Base-by-base conservation (phyloP, 2,329 filamentous ascomycete genomes). In the Cercospora zeina region DNA sequence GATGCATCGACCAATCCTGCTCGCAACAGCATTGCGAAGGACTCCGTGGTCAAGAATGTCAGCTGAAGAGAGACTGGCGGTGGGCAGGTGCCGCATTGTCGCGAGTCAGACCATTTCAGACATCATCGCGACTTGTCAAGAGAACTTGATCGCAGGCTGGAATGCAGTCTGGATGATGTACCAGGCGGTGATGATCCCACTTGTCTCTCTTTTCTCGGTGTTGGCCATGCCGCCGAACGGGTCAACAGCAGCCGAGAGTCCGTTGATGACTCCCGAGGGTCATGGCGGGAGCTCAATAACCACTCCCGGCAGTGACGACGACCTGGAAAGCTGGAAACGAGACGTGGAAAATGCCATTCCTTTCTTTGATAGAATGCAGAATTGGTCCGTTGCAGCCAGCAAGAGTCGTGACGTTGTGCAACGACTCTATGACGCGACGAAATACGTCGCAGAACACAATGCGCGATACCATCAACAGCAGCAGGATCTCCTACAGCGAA, bases 91-190 rank as follows among this genome's bases (percentile, higher is more conserved):
- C 73, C 83, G 88, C 16, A 82, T 86, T 56, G 82, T 91, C 1
- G 89, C 89, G 8, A 85, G 85, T 64, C 83, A 87, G 65, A 87
- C 87, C 0, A 90, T 93, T 65, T 83, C 87, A 62, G 88, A 91
- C 63, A 90, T 93, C 65, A 82, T 86, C 10, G 79, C 81, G 21
- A 88, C 89, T 65, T 91, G 88, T 78, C 84, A 84, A 50, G 83
- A 86, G 50, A 89, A 90, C 71, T 85, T 91, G 71, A 89, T 93
- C 77, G 86, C 85, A 0, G 89, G 89, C 8, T 93, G 89, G 89
- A 90, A 91, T 72, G 89, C 87, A 0, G 89, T 90, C 2, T 92
- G 89, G 89, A 88, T 91, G 75, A 83, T 90, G 62, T 93, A 91
- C 76, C 89, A 93, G 74, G 89, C 89, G 0, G 86, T 85, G 65